These are phyloP conservation scores for Singerocomus inundabilis DNA, from an alignment of 1,284 basidiomycete genomes.

Conservation along the genomic window DNA sequence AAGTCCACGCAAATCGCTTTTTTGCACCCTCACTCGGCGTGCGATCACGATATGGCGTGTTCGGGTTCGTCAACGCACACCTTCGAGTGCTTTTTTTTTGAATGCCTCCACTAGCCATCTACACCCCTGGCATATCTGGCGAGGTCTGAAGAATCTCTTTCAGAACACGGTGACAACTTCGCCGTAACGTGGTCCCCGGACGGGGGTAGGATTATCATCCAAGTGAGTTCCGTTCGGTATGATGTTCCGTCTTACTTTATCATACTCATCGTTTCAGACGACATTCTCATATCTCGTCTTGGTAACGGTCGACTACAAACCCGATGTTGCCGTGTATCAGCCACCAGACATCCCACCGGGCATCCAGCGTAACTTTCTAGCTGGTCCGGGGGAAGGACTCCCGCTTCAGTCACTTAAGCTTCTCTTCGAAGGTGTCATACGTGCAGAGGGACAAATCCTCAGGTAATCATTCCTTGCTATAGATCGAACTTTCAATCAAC, in stretches of 20 bases:
- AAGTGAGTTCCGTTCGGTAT: slow-evolving; percentile 49
- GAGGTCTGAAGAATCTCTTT: slow-evolving; percentile 73
- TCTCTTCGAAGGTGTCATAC: slow-evolving; percentile 79
- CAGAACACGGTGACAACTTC: slow-evolving; percentile 77
- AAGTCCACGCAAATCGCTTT: slow-evolving; percentile 75
- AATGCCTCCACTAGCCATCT: slow-evolving; percentile 59
- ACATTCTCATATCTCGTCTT: slow-evolving; percentile 76
- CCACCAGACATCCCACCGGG: slow-evolving; percentile 50
- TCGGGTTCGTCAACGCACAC: slow-evolving; percentile 54
- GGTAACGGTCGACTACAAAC: slow-evolving; percentile 63
- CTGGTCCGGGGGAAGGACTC: slow-evolving; percentile 77
- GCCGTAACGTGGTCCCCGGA: slow-evolving; percentile 79
- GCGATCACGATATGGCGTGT: slow-evolving; percentile 80
- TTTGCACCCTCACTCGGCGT: slow-evolving; percentile 69
- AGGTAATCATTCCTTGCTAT: slow-evolving; percentile 43
- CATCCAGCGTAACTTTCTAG: slow-evolving; percentile 64
- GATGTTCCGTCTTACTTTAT: slow-evolving; percentile 4
- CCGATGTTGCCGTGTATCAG: slow-evolving; percentile 56
- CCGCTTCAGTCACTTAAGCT: slow-evolving; percentile 63
- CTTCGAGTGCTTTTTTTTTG: not conserved
- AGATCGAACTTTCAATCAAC: slow-evolving; percentile 2
- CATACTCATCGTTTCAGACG: slow-evolving; percentile 48
- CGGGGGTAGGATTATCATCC: slow-evolving; percentile 72
- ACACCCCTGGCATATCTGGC: slow-evolving; percentile 73
- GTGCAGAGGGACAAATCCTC: slow-evolving; percentile 71